Conservation (phyloP, 1,139 yeast genomes). For the Taphrina wiesneri region DNA sequence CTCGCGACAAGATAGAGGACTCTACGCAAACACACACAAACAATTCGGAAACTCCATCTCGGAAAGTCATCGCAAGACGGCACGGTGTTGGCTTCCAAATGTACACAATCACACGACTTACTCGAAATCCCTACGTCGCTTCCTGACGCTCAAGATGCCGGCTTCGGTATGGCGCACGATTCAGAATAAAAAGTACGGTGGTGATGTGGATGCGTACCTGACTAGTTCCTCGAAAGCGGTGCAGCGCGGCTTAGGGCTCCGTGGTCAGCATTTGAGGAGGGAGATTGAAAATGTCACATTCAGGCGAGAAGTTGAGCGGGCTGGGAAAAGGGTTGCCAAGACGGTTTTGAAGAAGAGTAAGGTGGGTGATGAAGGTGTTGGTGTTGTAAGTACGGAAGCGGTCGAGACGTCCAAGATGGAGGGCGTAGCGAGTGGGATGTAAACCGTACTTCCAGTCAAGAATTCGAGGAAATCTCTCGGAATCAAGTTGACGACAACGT, state of each 20-base stretch:
- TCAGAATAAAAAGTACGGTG: slow-evolving; percentile 5
- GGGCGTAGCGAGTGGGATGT: slow-evolving; percentile 20
- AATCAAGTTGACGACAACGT: no score
- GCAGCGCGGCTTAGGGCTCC: slow-evolving; percentile 2
- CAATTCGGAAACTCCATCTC: slow-evolving; percentile 75
- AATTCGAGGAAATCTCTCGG: no score
- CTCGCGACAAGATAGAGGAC: slow-evolving; percentile 59
- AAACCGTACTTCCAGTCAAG: no score
- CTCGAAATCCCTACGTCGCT: slow-evolving; percentile 71
- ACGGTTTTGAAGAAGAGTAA: background rate
- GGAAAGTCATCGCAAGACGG: slow-evolving; percentile 73
- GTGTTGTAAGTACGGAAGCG: background rate
- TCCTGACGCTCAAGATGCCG: slow-evolving; percentile 61
- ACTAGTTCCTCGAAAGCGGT: slow-evolving; percentile 8
- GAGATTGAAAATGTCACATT: background rate
- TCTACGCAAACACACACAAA: slow-evolving; percentile 82
- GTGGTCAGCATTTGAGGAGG: slow-evolving; percentile 9
- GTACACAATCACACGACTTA: slow-evolving; percentile 71
- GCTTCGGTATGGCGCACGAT: slow-evolving; percentile 27
- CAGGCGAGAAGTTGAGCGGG: background rate
- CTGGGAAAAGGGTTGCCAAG: background rate
- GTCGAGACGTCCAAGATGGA: slow-evolving; percentile 10
- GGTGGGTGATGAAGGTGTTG: background rate
- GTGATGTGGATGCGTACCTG: slow-evolving; percentile 18
- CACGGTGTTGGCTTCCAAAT: slow-evolving; percentile 79